Evolutionary conservation across 2,329 filamentous ascomycete genomes (phyloP), one percentile per base, ranked within the genome.

Genomic region (Emergomyces pasteurianus): DNA sequence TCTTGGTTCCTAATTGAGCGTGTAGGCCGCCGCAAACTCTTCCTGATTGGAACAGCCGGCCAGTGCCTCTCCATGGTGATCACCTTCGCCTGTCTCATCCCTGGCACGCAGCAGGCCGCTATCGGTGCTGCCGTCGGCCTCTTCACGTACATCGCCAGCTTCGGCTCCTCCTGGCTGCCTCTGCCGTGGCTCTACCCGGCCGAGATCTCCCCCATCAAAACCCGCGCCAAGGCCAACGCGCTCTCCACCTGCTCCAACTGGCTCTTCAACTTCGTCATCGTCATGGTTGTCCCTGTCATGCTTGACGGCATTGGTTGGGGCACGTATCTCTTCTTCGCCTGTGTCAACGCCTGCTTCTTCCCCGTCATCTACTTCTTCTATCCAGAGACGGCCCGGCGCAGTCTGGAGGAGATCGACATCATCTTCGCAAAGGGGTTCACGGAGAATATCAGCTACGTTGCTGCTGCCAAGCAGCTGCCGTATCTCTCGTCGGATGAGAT

Each of bases 71-170:
- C 63, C 28, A 65, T 68, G 63, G 54, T 67, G 10, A 60, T 69
- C 23, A 66, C 62, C n/a, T 66, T 70, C 28, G 66, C 60, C 21
- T 70, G 67, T 14, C 59, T 69, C 53, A 65, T 70, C 36, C 62
- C 63, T 0, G 63, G 58, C 3, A 60, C 40, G 14, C 21, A 52
- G 0, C 58, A 58, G 10, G 55, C 62, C 10, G 65, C 67, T 12
- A 68, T 67, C 55, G 67, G 68, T 46, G 66, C 67, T 18, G 64
- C 65, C 3, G 62, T 69, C 2, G 65, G 67, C 84, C 31, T 86
- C 18, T 87, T 87, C 71, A 80, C 80, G 6, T 87, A 85, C 72
- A 86, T 86, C 62, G 82, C 83, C 3, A 83, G 82, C 59, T 87
- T 86, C 62, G 84, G 83, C 23, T 82, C 83, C 0, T 85, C 81